Conservation (phyloP, 306 rosid genomes). For the Prunus fruticosa region DNA sequence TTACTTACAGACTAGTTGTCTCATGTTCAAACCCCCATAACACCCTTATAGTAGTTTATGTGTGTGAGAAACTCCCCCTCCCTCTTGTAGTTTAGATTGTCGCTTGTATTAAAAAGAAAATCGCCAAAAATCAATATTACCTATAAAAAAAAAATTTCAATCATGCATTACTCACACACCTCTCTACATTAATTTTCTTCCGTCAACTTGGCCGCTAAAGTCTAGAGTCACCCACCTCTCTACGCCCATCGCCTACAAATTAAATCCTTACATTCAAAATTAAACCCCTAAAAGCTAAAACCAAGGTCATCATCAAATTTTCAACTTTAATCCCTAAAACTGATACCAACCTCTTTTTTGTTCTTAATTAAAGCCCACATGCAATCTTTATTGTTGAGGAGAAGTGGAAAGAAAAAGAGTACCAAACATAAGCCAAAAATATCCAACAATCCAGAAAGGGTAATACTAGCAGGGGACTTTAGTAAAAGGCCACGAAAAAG, state of each 20-base stretch:
- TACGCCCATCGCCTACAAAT: background rate
- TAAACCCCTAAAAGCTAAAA: background rate
- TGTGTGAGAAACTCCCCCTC: too few species aligned
- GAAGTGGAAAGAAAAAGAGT: background rate
- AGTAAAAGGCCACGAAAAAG: too few species aligned
- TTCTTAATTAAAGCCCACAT: background rate
- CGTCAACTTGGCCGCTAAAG: background rate
- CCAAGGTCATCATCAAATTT: too few species aligned
- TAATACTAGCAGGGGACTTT: too few species aligned
- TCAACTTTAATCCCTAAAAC: too few species aligned
- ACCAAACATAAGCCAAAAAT: background rate
- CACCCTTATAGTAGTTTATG: too few species aligned
- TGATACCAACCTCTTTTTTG: background rate
- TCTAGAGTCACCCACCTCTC: background rate
- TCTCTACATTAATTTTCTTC: background rate
- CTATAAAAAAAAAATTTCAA: too few species aligned
- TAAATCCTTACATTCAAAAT: background rate
- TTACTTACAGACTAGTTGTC: accelerated
- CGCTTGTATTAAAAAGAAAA: too few species aligned
- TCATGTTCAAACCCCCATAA: too few species aligned
- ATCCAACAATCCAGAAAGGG: background rate
- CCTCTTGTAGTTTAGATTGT: too few species aligned
- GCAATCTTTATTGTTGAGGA: background rate
- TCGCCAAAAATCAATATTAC: too few species aligned
- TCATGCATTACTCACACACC: background rate